Evolutionary conservation across 1,284 basidiomycete species (phyloP).

Genomic region (Leccinum griseonigrum): DNA sequence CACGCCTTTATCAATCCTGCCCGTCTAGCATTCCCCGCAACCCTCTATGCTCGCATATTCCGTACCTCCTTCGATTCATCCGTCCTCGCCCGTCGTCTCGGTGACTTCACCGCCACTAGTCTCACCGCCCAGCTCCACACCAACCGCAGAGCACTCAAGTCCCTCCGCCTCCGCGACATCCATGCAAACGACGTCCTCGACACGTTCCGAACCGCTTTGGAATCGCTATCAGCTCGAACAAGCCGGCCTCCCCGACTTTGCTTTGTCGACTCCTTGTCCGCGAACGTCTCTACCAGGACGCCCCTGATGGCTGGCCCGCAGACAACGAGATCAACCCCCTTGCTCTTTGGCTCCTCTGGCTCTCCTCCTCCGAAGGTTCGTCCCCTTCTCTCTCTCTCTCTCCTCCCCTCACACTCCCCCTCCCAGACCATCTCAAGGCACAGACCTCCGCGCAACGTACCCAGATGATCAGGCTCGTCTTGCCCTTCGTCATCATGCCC

Average conservation of each 20-base stretch:
- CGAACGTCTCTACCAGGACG: slow-evolving; percentile 42
- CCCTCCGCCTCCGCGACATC: slow-evolving; percentile 41
- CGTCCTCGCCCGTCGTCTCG: slow-evolving; percentile 51
- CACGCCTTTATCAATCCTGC: neutral
- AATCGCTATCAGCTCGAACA: slow-evolving; percentile 61
- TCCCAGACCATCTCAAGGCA: slow-evolving; percentile 44
- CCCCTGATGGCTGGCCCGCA: slow-evolving; percentile 52
- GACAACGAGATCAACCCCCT: slow-evolving; percentile 50
- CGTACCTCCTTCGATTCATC: slow-evolving; percentile 57
- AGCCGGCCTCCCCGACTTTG: slow-evolving; percentile 45
- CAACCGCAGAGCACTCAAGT: slow-evolving; percentile 42
- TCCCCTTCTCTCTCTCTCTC: neutral
- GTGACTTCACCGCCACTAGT: slow-evolving; percentile 35
- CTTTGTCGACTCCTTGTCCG: slow-evolving; percentile 30
- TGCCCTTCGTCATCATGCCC: slow-evolving; percentile 57
- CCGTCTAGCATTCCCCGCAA: slow-evolving; percentile 34
- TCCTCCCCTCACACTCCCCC: neutral
- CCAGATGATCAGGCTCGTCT: slow-evolving; percentile 46
- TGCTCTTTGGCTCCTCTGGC: slow-evolving; percentile 65
- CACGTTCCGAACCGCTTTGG: slow-evolving; percentile 46
- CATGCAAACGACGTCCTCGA: slow-evolving; percentile 42
- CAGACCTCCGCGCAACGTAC: slow-evolving; percentile 42
- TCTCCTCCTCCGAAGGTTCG: slow-evolving; percentile 50
- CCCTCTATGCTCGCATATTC: slow-evolving; percentile 63
- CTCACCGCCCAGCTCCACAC: slow-evolving; percentile 46